phyloP scores from a whole-genome alignment of 305 asterid genomes.

The Andrographis paniculata region DNA sequence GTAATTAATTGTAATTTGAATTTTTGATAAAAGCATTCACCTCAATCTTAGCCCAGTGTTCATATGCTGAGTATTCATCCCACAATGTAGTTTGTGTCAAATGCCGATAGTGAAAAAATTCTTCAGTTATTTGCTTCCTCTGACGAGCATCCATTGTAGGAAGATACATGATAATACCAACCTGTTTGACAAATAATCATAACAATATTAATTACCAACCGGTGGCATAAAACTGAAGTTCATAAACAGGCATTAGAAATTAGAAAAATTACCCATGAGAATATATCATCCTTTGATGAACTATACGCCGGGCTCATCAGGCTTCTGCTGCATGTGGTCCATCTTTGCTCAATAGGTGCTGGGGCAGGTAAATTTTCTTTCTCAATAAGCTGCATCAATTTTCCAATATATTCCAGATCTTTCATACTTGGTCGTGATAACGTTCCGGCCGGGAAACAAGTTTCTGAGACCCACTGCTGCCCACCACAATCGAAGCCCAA shows the following conservation, averaged over 20 bases:
- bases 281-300: conserved; percentile 61
- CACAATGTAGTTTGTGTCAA: conserved; percentile 64
- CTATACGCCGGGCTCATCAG: conserved; percentile 95
- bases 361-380: conserved; percentile 85
- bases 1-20: neutral
- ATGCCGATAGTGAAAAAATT: conserved; percentile 77
- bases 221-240: neutral
- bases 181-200: conserved; percentile 33
- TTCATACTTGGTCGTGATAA: conserved; percentile 79
- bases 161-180: conserved; percentile 97
- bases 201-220: neutral
- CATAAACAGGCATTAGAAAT: neutral
- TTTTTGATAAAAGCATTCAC: conserved; percentile 28
- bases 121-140: conserved; percentile 81
- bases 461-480: conserved; percentile 98
- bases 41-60: conserved; percentile 99
- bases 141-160: conserved; percentile 84
- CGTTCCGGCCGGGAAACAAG: conserved; percentile 91
- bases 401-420: conserved; percentile 78
- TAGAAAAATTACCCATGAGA: conserved; percentile 72
- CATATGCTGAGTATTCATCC: conserved; percentile 80
- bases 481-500: conserved; percentile 99
- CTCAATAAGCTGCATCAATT: conserved; percentile 59
- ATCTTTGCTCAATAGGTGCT: conserved; percentile 97
- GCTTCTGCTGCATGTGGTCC: conserved; percentile 88